Evolutionary conservation across 2,329 filamentous ascomycete species (phyloP).

Genomic region (Calycina herbarum): DNA sequence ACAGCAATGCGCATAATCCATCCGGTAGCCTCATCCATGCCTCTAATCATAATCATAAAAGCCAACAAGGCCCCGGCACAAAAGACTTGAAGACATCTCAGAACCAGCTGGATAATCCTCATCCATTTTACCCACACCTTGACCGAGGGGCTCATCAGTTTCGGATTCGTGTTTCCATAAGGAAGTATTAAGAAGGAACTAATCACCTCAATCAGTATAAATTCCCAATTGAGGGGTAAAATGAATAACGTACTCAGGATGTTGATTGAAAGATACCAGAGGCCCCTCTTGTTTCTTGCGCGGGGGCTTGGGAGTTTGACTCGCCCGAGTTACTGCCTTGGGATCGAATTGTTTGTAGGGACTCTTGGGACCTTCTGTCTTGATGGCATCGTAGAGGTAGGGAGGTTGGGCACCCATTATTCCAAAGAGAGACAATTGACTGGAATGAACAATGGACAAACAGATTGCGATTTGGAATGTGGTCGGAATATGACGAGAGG

Average conservation of each 20-base stretch:
- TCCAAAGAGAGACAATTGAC: constrained; percentile 31
- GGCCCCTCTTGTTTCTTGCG: constrained; percentile 72
- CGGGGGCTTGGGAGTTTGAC: constrained; percentile 62
- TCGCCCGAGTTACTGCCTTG: constrained; percentile 79
- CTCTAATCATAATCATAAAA: constrained; percentile 74
- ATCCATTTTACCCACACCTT: constrained; percentile 71
- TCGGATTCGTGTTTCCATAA: constrained; percentile 60
- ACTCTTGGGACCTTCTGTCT: constrained; percentile 52
- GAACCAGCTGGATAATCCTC: constrained; percentile 65
- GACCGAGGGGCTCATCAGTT: constrained; percentile 66
- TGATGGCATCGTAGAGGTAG: constrained; percentile 66
- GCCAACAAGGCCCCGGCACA: constrained; percentile 71
- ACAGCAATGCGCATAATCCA: constrained; percentile 80
- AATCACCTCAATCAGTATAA: constrained; percentile 17
- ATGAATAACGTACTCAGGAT: constrained; percentile 71
- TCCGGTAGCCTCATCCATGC: constrained; percentile 61
- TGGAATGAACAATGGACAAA: constrained; percentile 15
- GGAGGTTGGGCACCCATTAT: constrained; percentile 59
- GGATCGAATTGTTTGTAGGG: constrained; percentile 72
- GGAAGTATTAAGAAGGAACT: constrained; percentile 61
- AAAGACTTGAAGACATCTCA: constrained; percentile 67
- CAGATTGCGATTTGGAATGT: constrained; percentile 28
- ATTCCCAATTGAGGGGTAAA: background rate
- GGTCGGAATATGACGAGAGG: constrained; percentile 8
- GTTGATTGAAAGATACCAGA: constrained; percentile 77